A percentile compares a stretch with the other conserved stretches of the same genome.
Evolutionary conservation across 305 asterid species (phyloP).

Genomic region (Coffea humblotiana): DNA sequence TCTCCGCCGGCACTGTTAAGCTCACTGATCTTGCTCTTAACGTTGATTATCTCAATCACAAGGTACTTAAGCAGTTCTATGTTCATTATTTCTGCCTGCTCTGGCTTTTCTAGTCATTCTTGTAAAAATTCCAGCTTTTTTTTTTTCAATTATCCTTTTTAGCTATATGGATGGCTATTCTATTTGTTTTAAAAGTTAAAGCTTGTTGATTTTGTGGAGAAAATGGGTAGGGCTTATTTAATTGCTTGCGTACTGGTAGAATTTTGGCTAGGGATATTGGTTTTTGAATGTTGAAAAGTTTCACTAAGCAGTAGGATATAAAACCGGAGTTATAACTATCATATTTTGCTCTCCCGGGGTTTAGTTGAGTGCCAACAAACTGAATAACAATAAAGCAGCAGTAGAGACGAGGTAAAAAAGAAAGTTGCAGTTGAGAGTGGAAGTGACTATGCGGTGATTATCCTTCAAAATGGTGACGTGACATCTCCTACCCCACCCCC

Average conservation of each 20-base stretch:
- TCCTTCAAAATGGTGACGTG: too few relatives aligned
- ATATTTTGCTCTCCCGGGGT: neutral
- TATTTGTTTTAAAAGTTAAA: neutral
- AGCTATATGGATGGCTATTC: neutral
- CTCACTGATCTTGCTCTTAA: slow-evolving; percentile 92
- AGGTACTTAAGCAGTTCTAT: slow-evolving; percentile 40
- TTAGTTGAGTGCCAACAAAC: neutral
- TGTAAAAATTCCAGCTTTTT: neutral
- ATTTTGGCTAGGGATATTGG: neutral
- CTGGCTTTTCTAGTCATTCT: neutral
- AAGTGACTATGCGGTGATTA: too few relatives aligned
- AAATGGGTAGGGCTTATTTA: neutral
- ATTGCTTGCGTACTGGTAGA: neutral
- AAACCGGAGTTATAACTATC: neutral
- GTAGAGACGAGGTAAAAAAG: too few relatives aligned
- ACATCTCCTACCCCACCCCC: too few relatives aligned
- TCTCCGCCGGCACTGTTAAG: slow-evolving; percentile 90
- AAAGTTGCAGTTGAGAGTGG: too few relatives aligned
- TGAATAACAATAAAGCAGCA: neutral
- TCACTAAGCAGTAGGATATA: neutral
- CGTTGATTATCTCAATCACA: slow-evolving; percentile 87
- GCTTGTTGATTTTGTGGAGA: neutral
- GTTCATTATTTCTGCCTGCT: neutral
- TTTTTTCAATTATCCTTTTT: neutral
- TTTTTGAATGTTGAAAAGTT: neutral